Evolutionary conservation across 306 rosid species (phyloP).

Genomic region (Prunus campanulata): DNA sequence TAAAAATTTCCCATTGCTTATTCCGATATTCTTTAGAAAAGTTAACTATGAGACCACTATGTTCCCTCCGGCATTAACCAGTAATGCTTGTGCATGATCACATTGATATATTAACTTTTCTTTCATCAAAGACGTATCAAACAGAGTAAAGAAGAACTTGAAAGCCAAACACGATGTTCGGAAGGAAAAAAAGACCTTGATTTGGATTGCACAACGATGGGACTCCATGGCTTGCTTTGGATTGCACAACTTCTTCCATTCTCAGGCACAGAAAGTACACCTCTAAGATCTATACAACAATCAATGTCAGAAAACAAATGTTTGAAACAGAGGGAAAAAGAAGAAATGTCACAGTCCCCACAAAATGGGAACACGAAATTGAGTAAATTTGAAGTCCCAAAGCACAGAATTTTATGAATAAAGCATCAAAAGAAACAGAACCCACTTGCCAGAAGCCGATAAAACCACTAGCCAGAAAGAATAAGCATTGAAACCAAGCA

Average conservation of each 20-base stretch:
- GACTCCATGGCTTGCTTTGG: slow-evolving; percentile 38
- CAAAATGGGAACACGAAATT: neutral
- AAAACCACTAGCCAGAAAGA: neutral
- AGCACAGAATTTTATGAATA: neutral
- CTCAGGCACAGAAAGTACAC: slow-evolving; percentile 28
- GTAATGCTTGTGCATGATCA: neutral
- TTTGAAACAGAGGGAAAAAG: neutral
- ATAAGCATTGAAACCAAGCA: neutral
- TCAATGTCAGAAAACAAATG: neutral
- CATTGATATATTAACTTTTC: neutral
- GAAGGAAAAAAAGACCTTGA: slow-evolving; percentile 44
- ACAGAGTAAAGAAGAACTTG: neutral
- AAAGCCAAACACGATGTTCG: neutral
- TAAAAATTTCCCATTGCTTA: neutral
- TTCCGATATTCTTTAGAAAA: neutral
- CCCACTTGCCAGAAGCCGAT: slow-evolving; percentile 6
- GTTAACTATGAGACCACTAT: neutral
- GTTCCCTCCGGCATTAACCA: neutral
- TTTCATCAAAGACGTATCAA: neutral
- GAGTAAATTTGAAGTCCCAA: neutral
- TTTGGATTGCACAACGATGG: slow-evolving; percentile 22
- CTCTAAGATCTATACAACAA: slow-evolving; percentile 36
- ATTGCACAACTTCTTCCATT: slow-evolving; percentile 42
- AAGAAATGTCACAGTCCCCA: neutral
- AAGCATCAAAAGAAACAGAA: neutral